Evolutionary conservation across 208 protist genomes (phyloP).

Genomic region (Crithidia bombi): DNA sequence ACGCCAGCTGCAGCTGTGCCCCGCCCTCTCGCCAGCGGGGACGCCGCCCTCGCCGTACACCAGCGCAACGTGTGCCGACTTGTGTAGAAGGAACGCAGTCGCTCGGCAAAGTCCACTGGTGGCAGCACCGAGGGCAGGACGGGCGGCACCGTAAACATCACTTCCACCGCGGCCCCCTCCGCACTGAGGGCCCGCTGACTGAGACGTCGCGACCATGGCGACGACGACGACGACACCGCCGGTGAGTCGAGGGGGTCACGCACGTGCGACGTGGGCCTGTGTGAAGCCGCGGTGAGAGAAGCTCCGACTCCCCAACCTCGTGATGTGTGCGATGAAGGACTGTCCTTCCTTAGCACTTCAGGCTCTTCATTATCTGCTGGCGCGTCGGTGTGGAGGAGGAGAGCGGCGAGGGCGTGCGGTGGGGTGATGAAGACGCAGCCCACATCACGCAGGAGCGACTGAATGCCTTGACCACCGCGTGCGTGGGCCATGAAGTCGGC

Average conservation of each 20-base stretch:
- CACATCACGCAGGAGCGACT: constrained; percentile 52
- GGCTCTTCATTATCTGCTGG: too few relatives aligned
- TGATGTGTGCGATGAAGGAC: too few relatives aligned
- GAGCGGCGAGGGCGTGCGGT: constrained; percentile 30
- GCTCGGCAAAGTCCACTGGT: constrained; percentile 25
- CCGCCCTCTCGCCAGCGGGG: too few relatives aligned
- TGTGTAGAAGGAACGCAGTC: constrained; percentile 18
- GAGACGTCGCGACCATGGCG: constrained; percentile 21
- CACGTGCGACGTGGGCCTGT: too few relatives aligned
- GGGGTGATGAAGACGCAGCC: constrained; percentile 70
- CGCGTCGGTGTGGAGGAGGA: not conserved
- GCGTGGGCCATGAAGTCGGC: constrained; percentile 19
- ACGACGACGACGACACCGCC: not conserved
- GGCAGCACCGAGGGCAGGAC: constrained; percentile 70
- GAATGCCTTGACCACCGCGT: constrained; percentile 29
- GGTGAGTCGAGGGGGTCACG: not conserved
- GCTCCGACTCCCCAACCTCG: too few relatives aligned
- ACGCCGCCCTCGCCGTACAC: too few relatives aligned
- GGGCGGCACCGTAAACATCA: constrained; percentile 64
- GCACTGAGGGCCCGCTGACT: constrained; percentile 27
- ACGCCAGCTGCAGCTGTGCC: too few relatives aligned
- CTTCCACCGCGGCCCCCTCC: constrained; percentile 51
- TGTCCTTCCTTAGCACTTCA: too few relatives aligned
- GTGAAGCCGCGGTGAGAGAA: too few relatives aligned
- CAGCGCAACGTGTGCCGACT: constrained; percentile 15